Conservation (phyloP, 441 rosid species). For the Syzygium malaccense region DNA sequence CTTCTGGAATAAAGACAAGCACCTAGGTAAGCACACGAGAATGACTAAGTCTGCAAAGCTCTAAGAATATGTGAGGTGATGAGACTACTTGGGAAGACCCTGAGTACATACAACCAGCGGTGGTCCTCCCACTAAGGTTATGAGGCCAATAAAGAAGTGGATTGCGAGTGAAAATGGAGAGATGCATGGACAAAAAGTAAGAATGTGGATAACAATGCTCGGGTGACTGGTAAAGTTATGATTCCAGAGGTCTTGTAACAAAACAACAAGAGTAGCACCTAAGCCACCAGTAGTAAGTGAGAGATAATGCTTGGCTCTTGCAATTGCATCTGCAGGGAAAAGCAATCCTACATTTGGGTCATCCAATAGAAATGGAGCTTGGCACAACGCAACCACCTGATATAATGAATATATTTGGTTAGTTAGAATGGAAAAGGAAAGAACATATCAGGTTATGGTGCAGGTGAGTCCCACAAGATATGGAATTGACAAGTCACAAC, state of each 20-base stretch:
- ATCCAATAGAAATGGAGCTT: conserved; percentile 93
- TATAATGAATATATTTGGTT: conserved; percentile 7
- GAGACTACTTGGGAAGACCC: not conserved
- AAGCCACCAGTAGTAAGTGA: conserved; percentile 76
- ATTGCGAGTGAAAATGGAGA: not conserved
- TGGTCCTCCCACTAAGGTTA: not conserved
- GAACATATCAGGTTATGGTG: conserved; percentile 1
- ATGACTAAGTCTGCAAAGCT: not conserved
- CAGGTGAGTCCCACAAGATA: not conserved
- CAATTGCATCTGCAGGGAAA: conserved; percentile 95
- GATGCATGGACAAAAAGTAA: not conserved
- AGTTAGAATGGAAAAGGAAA: conserved; percentile 1
- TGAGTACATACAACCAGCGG: not conserved
- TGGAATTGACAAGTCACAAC: conserved; percentile 20
- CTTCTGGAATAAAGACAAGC: not conserved
- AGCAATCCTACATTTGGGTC: conserved; percentile 88
- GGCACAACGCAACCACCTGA: conserved; percentile 95
- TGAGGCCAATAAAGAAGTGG: not conserved
- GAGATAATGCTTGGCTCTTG: conserved; percentile 90
- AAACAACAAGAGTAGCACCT: conserved; percentile 34
- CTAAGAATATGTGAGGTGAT: not conserved
- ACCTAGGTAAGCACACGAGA: not conserved
- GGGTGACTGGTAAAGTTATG: not conserved
- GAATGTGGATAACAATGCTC: not conserved
- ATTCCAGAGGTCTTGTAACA: not conserved